A percentile compares a stretch with the other conserved stretches of the same genome.
Evolutionary conservation across 176 grass and related monocot species (phyloP).

Genomic region (Areca catechu): DNA sequence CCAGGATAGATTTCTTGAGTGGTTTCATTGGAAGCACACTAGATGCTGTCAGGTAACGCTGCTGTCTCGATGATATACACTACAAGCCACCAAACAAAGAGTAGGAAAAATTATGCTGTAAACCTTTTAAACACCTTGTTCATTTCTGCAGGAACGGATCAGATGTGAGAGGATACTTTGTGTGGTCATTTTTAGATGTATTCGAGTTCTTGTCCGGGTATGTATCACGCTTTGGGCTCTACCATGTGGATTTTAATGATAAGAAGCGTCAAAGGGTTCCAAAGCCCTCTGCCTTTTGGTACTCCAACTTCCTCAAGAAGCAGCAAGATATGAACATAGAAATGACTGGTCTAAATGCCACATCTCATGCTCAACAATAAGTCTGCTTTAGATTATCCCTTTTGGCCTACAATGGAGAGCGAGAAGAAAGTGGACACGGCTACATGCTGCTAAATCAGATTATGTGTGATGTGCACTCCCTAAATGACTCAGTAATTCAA

Average conservation of each 20-base stretch:
- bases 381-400: neutral
- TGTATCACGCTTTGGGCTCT: slow-evolving; percentile 23
- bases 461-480: too few species aligned
- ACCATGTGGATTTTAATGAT: slow-evolving; percentile 38
- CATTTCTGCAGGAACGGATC: slow-evolving; percentile 39
- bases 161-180: slow-evolving; percentile 58
- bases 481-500: too few species aligned
- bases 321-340: slow-evolving; percentile 23
- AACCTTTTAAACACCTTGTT: neutral
- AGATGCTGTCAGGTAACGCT: slow-evolving; percentile 24
- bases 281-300: slow-evolving; percentile 48
- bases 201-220: slow-evolving; percentile 50
- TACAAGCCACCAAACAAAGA: neutral
- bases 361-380: slow-evolving; percentile 9
- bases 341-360: neutral
- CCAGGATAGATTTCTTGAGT: slow-evolving; percentile 29
- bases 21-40: slow-evolving; percentile 19
- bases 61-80: neutral
- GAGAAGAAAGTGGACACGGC: too few species aligned
- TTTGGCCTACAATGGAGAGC: too few species aligned
- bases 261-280: slow-evolving; percentile 29
- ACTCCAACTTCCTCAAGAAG: slow-evolving; percentile 35
- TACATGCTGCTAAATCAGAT: too few species aligned
- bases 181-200: slow-evolving; percentile 65
- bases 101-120: too few species aligned